Evolutionary conservation across 495 filamentous ascomycete species (phyloP).

Genomic region (Zalerion maritima): DNA sequence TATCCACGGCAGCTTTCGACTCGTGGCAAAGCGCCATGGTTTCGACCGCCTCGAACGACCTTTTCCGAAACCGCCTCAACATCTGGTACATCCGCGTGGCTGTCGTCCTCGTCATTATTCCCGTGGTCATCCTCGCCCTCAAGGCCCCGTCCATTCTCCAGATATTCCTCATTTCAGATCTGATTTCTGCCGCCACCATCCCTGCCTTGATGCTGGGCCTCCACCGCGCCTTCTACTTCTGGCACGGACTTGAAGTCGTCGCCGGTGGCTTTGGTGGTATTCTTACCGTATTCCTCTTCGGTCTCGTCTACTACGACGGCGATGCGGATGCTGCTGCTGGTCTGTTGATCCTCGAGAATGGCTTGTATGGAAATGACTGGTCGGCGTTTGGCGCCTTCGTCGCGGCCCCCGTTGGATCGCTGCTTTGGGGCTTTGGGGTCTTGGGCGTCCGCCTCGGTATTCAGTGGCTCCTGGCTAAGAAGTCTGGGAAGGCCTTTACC

Average conservation of each 20-base stretch:
- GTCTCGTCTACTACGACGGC: conserved; percentile 52
- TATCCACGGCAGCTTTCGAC: conserved; percentile 62
- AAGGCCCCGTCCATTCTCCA: conserved; percentile 56
- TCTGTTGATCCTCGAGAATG: conserved; percentile 52
- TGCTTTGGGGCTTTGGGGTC: conserved; percentile 52
- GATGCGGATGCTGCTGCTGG: conserved; percentile 46
- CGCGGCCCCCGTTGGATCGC: conserved; percentile 54
- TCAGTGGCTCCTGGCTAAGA: conserved; percentile 36
- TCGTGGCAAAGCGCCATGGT: conserved; percentile 65
- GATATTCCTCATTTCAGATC: conserved; percentile 64
- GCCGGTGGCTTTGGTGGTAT: conserved; percentile 57
- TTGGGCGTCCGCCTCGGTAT: conserved; percentile 36
- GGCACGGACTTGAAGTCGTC: conserved; percentile 61
- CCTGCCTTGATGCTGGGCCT: conserved; percentile 55
- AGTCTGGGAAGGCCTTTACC: conserved; percentile 40
- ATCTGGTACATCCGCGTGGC: conserved; percentile 50
- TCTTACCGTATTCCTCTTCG: conserved; percentile 61
- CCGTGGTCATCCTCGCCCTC: conserved; percentile 53
- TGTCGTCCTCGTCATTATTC: conserved; percentile 54
- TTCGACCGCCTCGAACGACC: conserved; percentile 55
- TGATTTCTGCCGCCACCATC: conserved; percentile 54
- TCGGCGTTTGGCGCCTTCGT: conserved; percentile 66
- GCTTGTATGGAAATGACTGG: conserved; percentile 59
- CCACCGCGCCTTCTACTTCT: conserved; percentile 47
- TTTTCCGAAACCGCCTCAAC: conserved; percentile 62